Conservation (phyloP, 1,139 yeast genomes). For the Arxiozyma bovina region DNA sequence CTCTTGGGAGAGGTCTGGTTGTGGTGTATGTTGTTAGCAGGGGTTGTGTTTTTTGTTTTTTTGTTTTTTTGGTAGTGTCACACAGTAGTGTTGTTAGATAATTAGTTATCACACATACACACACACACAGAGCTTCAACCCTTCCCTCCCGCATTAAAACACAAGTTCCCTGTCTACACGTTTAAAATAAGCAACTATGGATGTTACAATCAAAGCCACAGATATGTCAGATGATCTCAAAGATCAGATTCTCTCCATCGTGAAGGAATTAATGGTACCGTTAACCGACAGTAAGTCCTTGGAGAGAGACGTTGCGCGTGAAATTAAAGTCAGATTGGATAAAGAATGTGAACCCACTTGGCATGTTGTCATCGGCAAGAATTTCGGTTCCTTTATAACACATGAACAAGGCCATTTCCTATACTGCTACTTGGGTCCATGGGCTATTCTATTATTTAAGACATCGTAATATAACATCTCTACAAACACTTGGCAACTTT, state of each 20-base stretch:
- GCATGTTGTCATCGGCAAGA: slow-evolving; percentile 93
- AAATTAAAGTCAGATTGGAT: slow-evolving; percentile 68
- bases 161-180: too few species aligned
- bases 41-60: too few species aligned
- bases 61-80: too few species aligned
- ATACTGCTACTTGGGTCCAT: slow-evolving; percentile 73
- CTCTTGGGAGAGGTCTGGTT: too few species aligned
- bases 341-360: slow-evolving; percentile 69
- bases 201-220: slow-evolving; percentile 1
- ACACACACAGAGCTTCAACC: too few species aligned
- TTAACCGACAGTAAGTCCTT: slow-evolving; percentile 37
- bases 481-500: too few species aligned
- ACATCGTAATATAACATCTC: slow-evolving; percentile 39
- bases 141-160: too few species aligned
- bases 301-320: slow-evolving; percentile 73
- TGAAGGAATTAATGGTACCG: slow-evolving; percentile 35
- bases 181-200: not conserved
- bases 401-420: slow-evolving; percentile 78
- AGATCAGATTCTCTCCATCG: slow-evolving; percentile 43
- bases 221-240: slow-evolving; percentile 3
- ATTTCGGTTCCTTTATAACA: slow-evolving; percentile 89
- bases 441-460: slow-evolving; percentile 76
- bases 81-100: not conserved
- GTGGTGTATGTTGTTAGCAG: too few species aligned
- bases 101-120: not conserved